Percentiles rank a stretch among this genome's conserved stretches.
phyloP scores from a whole-genome alignment of 1,139 yeast species.

The Lodderomyces metapsilosis region DNA sequence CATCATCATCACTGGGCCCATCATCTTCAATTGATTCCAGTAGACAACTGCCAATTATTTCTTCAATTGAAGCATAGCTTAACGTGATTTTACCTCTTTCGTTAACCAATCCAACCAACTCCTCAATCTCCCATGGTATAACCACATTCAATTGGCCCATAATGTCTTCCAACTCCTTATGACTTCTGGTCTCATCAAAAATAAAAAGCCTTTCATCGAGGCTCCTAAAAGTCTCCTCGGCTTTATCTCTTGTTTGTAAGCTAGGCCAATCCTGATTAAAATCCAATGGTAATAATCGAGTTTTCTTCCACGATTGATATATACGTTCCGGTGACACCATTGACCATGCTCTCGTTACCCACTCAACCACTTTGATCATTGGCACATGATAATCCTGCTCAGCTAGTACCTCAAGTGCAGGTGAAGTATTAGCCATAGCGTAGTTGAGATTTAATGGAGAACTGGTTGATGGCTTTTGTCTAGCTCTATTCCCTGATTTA shows the following conservation, averaged over 20 bases:
- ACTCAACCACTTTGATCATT: slow-evolving; percentile 54
- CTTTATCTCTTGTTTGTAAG: slow-evolving; percentile 9
- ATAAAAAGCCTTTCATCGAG: slow-evolving; percentile 5
- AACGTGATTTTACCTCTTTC: slow-evolving; percentile 56
- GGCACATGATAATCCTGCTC: slow-evolving; percentile 47
- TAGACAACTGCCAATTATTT: slow-evolving; percentile 60
- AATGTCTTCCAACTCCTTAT: slow-evolving; percentile 37
- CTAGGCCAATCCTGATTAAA: slow-evolving; percentile 14
- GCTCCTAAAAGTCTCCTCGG: slow-evolving; percentile 24
- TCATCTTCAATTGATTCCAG: slow-evolving; percentile 33
- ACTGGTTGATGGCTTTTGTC: neutral
- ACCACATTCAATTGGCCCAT: slow-evolving; percentile 47
- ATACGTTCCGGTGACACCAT: slow-evolving; percentile 46
- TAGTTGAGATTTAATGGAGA: neutral
- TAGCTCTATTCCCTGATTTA: slow-evolving; percentile 13
- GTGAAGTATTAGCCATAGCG: slow-evolving; percentile 4
- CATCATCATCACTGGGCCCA: slow-evolving; percentile 13
- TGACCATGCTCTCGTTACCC: slow-evolving; percentile 59
- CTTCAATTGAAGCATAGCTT: slow-evolving; percentile 61
- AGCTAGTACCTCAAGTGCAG: slow-evolving; percentile 26
- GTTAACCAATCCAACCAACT: slow-evolving; percentile 53
- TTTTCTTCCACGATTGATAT: slow-evolving; percentile 52
- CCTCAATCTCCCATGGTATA: slow-evolving; percentile 60
- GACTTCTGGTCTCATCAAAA: slow-evolving; percentile 26
- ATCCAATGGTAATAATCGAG: slow-evolving; percentile 22